A percentile compares a stretch with the other conserved stretches of the same genome.
These are phyloP conservation scores for Saprolegnia parasitica DNA, from an alignment of 352 stramenopile species.

Conservation along the genomic window DNA sequence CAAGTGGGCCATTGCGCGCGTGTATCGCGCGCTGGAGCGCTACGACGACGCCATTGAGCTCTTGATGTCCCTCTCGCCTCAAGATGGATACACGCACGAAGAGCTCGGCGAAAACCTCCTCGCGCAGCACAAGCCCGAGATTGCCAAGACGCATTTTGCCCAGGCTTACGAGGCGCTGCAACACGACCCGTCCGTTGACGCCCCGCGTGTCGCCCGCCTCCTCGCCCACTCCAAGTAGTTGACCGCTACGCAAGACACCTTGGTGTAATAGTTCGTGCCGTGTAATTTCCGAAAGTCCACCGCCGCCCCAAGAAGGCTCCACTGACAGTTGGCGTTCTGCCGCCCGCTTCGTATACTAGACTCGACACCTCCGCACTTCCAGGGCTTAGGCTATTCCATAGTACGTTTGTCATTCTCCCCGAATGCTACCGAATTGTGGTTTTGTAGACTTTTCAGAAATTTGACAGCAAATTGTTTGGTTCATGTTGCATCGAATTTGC, in stretches of 20 bases:
- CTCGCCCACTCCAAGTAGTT: constrained; percentile 8
- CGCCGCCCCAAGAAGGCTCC: too few relatives aligned
- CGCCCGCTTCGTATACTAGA: too few relatives aligned
- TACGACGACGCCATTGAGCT: constrained; percentile 31
- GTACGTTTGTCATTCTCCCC: too few relatives aligned
- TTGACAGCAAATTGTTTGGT: background rate
- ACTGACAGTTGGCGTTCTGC: too few relatives aligned
- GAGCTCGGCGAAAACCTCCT: constrained; percentile 31
- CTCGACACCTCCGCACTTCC: too few relatives aligned
- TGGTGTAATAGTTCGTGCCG: background rate
- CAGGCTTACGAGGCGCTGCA: background rate
- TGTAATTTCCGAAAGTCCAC: background rate
- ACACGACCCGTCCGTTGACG: constrained; percentile 16
- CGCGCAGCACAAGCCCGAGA: constrained; percentile 1
- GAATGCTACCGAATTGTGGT: too few relatives aligned
- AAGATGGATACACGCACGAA: constrained; percentile 31
- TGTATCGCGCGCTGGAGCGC: constrained; percentile 25
- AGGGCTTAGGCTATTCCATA: too few relatives aligned
- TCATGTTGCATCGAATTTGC: background rate
- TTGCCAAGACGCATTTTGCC: constrained; percentile 15
- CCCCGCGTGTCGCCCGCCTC: background rate
- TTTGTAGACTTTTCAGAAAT: too few relatives aligned
- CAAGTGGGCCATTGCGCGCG: constrained; percentile 31
- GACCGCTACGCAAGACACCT: background rate
- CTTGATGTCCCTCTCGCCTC: constrained; percentile 5